Conservation (phyloP, 805 yeast genomes). For the Kluyveromyces aestuarii region DNA sequence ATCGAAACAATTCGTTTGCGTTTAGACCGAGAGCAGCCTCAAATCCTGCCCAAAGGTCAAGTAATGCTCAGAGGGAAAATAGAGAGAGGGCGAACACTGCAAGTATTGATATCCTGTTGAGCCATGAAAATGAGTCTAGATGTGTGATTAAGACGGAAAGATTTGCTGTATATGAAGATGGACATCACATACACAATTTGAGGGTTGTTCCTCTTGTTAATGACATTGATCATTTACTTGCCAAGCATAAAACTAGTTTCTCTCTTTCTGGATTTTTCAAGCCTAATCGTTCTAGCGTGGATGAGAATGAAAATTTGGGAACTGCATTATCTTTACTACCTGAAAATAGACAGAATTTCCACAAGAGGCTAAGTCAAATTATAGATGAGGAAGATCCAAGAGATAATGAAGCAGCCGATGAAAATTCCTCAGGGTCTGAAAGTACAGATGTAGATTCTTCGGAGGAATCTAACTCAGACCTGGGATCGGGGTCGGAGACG, state of each 20-base stretch:
- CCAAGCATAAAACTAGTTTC: slow-evolving; percentile 13
- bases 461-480: slow-evolving; percentile 3
- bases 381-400: slow-evolving; percentile 7
- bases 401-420: slow-evolving; percentile 4
- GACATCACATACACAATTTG: slow-evolving; percentile 21
- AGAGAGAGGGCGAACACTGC: slow-evolving; percentile 3
- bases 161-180: slow-evolving; percentile 20
- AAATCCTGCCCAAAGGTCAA: neutral
- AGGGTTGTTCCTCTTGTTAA: slow-evolving; percentile 14
- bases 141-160: slow-evolving; percentile 14
- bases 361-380: slow-evolving; percentile 8
- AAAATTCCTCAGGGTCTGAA: slow-evolving; percentile 1
- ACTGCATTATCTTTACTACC: slow-evolving; percentile 17
- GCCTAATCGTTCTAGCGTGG: slow-evolving; percentile 7
- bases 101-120: neutral
- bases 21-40: slow-evolving; percentile 1
- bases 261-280: slow-evolving; percentile 20
- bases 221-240: slow-evolving; percentile 7
- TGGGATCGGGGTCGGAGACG: slow-evolving; percentile 3
- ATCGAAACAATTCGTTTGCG: neutral
- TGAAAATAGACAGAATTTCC: slow-evolving; percentile 8
- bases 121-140: slow-evolving; percentile 8
- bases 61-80: neutral
- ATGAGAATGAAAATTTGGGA: slow-evolving; percentile 13
- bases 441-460: slow-evolving; percentile 7